Base-by-base conservation (phyloP, 495 filamentous ascomycete genomes). In the Zalerion maritima region DNA sequence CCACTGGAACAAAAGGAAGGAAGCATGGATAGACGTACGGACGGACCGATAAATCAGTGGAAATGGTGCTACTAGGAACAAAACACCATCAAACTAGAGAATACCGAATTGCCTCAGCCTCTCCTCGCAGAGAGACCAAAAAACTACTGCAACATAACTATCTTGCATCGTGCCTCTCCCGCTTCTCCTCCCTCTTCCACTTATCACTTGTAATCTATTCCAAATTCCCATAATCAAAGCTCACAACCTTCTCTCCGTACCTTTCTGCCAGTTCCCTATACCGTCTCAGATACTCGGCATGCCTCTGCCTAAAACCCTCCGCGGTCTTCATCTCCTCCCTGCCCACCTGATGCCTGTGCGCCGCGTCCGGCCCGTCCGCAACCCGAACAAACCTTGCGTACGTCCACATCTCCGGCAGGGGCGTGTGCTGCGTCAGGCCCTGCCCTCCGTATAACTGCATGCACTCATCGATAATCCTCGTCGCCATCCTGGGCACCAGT, bases 391-490 rank as follows among this genome's bases (percentile, higher is more conserved):
- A 54, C 31, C 55, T 22, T 11, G 49, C 52, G 46, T 57, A 54
- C 24, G 55, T 49, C 54, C 54, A 59, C 34, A 59, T 45, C 35
- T 54, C 49, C 22, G 55, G 49, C 32, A 59, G 40, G 10, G 49
- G 40, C 9, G 51, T 57, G 39, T 57, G 47, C 32, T 59, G 55
- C 16, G 49, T 55, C 18, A 59, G 23, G 7, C 55, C 55, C 34
- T 51, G 46, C 2, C 51, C 55, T 21, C 55, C 55, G 42, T 48
- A 54, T 41, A 55, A 43, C 37, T 59, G 55, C 49, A 59, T 57
- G 24, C 46, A 50, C 36, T 52, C 47, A 34, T 57, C 54, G 32
- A 59, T 53, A 26, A 59, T 42, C 29, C 45, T 46, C 21, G 42
- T 38, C 15, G 46, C 41, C 26, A 42, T 41, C 17, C 42, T 42